A percentile compares a stretch with the other conserved stretches of the same genome.
Conservation (phyloP, 371 early-diverging fungal species). For the Rhizopus microsporus region DNA sequence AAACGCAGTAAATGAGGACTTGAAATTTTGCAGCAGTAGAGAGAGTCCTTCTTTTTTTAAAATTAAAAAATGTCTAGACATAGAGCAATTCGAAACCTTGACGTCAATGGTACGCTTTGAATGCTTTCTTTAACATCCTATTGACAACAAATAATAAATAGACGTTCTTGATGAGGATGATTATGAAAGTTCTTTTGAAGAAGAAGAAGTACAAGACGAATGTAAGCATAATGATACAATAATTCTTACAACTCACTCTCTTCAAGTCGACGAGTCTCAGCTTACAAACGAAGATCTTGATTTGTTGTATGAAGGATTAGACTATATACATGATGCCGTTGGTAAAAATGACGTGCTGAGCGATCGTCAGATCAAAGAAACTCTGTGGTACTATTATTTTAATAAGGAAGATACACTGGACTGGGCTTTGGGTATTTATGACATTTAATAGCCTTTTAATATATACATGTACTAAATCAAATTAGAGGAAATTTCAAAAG, state of each 20-base stretch:
- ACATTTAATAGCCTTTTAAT: constrained; percentile 6
- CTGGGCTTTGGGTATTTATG: constrained; percentile 57
- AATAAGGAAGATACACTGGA: constrained; percentile 57
- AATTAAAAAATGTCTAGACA: constrained; percentile 69
- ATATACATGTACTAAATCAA: background rate
- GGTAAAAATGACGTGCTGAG: constrained; percentile 52
- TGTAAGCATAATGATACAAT: background rate
- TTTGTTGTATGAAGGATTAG: constrained; percentile 54
- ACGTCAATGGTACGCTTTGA: constrained; percentile 60
- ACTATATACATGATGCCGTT: constrained; percentile 52
- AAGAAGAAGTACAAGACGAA: constrained; percentile 23
- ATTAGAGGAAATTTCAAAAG: constrained; percentile 42
- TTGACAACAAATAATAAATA: constrained; percentile 18
- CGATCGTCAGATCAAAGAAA: constrained; percentile 62
- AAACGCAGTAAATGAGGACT: too few species aligned
- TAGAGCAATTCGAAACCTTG: constrained; percentile 70
- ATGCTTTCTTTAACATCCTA: background rate
- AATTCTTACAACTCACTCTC: background rate
- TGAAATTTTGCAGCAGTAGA: too few species aligned
- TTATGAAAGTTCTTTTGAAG: constrained; percentile 58
- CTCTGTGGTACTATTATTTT: constrained; percentile 68
- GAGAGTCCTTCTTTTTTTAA: background rate
- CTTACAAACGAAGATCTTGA: constrained; percentile 50
- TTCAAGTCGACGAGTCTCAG: constrained; percentile 36
- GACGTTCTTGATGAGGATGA: constrained; percentile 68